Conservation (phyloP, 1,284 basidiomycete genomes). For the Paramarasmius palmivorus region DNA sequence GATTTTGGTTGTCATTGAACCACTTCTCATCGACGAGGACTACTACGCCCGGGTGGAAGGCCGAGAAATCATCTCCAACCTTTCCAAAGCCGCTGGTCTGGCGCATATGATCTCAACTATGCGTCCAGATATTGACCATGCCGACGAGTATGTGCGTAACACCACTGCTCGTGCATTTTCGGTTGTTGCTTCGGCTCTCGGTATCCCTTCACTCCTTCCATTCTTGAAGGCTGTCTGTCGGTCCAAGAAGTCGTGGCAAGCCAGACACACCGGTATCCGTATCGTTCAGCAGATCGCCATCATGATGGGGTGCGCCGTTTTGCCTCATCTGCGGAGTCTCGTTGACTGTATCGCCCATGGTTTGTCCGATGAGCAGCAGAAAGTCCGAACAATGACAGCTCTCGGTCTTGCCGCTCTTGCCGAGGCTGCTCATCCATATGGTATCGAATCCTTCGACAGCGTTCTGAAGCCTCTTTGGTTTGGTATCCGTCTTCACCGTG, state of each 20-base stretch:
- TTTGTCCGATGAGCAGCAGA: slow-evolving; percentile 97
- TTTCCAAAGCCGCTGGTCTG: slow-evolving; percentile 97
- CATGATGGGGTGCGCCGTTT: slow-evolving; percentile 99
- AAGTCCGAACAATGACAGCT: slow-evolving; percentile 99
- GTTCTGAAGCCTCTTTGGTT: slow-evolving; percentile 98
- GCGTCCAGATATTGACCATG: slow-evolving; percentile 99
- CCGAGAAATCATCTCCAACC: slow-evolving; percentile 98
- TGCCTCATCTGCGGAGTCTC: slow-evolving; percentile 95
- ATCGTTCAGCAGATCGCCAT: slow-evolving; percentile 99
- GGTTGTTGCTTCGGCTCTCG: slow-evolving; percentile 97
- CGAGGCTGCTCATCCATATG: slow-evolving; percentile 97
- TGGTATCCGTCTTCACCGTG: slow-evolving; percentile 96
- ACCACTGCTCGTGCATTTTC: slow-evolving; percentile 99
- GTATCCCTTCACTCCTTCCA: slow-evolving; percentile 95
- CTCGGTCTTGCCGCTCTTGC: slow-evolving; percentile 95
- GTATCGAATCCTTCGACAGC: slow-evolving; percentile 99
- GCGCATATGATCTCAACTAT: slow-evolving; percentile 99
- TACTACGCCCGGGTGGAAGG: slow-evolving; percentile 99
- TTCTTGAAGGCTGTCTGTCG: slow-evolving; percentile 99
- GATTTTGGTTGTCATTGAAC: slow-evolving; percentile 99
- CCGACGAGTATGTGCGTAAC: slow-evolving; percentile 99
- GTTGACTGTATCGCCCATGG: slow-evolving; percentile 97
- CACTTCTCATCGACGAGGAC: slow-evolving; percentile 98
- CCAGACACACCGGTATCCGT: slow-evolving; percentile 97
- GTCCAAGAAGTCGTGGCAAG: slow-evolving; percentile 99